These are phyloP conservation scores for Volvox reticuliferus DNA, from an alignment of 139 green algal genomes.

Conservation along the genomic window DNA sequence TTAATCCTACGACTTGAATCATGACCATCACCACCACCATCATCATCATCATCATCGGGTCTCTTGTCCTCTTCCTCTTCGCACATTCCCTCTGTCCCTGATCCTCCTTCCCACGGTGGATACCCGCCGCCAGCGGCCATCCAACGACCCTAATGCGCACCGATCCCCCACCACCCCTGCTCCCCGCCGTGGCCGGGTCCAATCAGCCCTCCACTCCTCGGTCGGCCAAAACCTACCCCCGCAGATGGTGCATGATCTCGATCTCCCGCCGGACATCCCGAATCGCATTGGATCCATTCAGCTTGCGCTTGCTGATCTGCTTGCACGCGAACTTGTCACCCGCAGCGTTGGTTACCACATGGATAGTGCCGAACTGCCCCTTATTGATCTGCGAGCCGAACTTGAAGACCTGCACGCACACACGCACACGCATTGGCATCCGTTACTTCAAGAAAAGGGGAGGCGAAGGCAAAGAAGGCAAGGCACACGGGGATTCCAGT, in stretches of 20 bases:
- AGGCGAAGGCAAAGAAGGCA: too few relatives aligned
- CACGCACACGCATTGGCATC: too few relatives aligned
- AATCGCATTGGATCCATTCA: slow-evolving; percentile 85
- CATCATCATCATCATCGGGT: too few relatives aligned
- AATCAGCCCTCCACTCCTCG: not conserved
- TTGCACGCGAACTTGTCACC: slow-evolving; percentile 88
- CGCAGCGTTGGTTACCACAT: slow-evolving; percentile 52
- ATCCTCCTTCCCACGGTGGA: too few relatives aligned
- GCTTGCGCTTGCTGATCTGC: slow-evolving; percentile 91
- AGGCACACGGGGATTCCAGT: too few relatives aligned
- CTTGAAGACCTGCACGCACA: slow-evolving; percentile 26
- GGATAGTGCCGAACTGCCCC: slow-evolving; percentile 37
- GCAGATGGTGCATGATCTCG: slow-evolving; percentile 95
- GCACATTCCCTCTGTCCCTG: too few relatives aligned
- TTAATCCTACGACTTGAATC: too few relatives aligned
- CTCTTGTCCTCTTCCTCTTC: too few relatives aligned
- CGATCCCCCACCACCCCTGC: not conserved
- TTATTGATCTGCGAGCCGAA: slow-evolving; percentile 40
- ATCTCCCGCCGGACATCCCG: slow-evolving; percentile 94
- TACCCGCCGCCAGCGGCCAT: too few relatives aligned
- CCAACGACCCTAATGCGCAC: too few relatives aligned
- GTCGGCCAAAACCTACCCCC: slow-evolving; percentile 45
- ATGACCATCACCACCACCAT: too few relatives aligned
- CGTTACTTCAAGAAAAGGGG: too few relatives aligned
- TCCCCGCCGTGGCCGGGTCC: not conserved